Percentiles rank a stretch among this genome's conserved stretches.
Evolutionary conservation across 2,329 filamentous ascomycete species (phyloP).

Genomic region (Fusarium tuaranense): DNA sequence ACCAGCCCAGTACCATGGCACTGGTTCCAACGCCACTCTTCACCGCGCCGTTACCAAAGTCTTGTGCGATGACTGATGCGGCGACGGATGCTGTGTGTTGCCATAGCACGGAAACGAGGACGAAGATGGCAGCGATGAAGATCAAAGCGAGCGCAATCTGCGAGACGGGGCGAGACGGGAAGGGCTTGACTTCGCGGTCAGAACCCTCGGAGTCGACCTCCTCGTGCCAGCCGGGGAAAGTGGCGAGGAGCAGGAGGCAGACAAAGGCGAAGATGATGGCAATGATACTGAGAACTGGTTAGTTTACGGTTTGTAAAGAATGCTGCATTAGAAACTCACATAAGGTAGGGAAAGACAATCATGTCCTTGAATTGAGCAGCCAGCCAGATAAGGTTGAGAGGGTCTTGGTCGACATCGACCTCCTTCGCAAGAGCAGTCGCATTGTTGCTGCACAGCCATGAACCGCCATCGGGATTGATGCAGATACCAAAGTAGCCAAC

Average conservation of each 20-base stretch:
- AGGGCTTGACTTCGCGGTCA: slow-evolving; percentile 92
- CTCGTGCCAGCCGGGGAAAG: slow-evolving; percentile 98
- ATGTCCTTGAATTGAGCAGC: slow-evolving; percentile 98
- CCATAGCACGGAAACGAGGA: slow-evolving; percentile 83
- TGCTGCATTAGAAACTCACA: slow-evolving; percentile 68
- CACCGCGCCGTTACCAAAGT: slow-evolving; percentile 90
- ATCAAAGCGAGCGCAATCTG: slow-evolving; percentile 95
- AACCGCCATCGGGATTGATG: slow-evolving; percentile 89
- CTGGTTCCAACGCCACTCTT: slow-evolving; percentile 89
- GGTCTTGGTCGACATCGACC: slow-evolving; percentile 91
- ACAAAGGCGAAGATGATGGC: slow-evolving; percentile 97
- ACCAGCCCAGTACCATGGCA: slow-evolving; percentile 98
- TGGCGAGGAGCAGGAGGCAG: slow-evolving; percentile 93
- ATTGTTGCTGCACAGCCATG: slow-evolving; percentile 97
- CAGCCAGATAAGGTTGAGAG: slow-evolving; percentile 96
- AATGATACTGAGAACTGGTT: slow-evolving; percentile 76
- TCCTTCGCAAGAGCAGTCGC: slow-evolving; percentile 92
- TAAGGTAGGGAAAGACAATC: slow-evolving; percentile 96
- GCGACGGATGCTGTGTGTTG: slow-evolving; percentile 97
- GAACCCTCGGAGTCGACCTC: slow-evolving; percentile 84
- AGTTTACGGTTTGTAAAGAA: not conserved
- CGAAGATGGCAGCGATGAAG: slow-evolving; percentile 79
- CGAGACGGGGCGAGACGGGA: slow-evolving; percentile 91
- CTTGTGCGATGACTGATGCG: slow-evolving; percentile 91
- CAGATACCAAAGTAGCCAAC: slow-evolving; percentile 99